phyloP scores from a whole-genome alignment of 768 basidiomycete species.

The Lactarius hatsudake region DNA sequence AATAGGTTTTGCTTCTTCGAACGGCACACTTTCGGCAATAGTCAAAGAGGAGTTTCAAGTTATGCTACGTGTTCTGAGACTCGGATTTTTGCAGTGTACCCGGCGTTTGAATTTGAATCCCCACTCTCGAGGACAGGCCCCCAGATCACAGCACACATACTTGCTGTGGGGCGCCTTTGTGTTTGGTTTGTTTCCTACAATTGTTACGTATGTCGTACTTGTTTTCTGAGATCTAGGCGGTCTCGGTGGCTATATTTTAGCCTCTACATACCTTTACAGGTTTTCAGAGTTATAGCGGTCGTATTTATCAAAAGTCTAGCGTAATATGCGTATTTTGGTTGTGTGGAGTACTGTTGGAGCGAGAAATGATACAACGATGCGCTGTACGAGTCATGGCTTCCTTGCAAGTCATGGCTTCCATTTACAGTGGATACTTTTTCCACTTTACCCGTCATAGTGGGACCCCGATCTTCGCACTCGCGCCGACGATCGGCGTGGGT shows the following conservation, averaged over 20 bases:
- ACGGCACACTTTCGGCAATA: background rate
- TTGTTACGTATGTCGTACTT: background rate
- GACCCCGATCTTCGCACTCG: slow-evolving; percentile 19
- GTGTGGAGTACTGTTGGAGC: background rate
- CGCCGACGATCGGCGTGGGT: slow-evolving; percentile 65
- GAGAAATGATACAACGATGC: background rate
- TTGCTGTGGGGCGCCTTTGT: too few species aligned
- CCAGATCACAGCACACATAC: too few species aligned
- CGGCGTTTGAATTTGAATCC: too few species aligned
- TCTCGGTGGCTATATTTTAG: background rate
- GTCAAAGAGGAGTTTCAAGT: too few species aligned
- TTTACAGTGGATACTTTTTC: background rate
- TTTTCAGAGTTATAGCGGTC: too few species aligned
- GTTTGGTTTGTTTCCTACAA: background rate
- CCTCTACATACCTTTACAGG: background rate
- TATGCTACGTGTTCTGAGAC: too few species aligned
- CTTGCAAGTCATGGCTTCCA: background rate
- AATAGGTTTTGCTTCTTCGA: background rate
- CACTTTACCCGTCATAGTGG: slow-evolving; percentile 1
- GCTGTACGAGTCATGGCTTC: background rate
- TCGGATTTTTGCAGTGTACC: too few species aligned
- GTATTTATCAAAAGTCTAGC: too few species aligned
- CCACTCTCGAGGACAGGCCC: too few species aligned
- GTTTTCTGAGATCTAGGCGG: background rate
- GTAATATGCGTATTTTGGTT: background rate